phyloP scores from a whole-genome alignment of 306 rosid species.

The Lagenaria siceraria region DNA sequence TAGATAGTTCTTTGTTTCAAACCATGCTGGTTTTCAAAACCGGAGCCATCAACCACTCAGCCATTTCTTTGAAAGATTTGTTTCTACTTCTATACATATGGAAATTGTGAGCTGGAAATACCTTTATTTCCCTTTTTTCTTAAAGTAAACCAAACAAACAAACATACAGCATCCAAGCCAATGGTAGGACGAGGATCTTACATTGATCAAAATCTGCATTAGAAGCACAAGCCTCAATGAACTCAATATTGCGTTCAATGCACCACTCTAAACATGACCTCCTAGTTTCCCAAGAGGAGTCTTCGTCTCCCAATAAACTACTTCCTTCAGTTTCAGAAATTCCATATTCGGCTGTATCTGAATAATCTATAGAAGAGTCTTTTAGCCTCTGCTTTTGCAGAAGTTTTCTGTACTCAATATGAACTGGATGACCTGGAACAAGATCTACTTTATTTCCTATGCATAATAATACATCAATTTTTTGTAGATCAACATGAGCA shows the following conservation, averaged over 20 bases:
- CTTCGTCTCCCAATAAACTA: slow-evolving; percentile 54
- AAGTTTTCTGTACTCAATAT: slow-evolving; percentile 58
- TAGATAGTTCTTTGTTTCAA: not conserved
- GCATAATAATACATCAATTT: slow-evolving; percentile 64
- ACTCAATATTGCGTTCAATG: slow-evolving; percentile 61
- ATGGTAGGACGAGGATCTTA: slow-evolving; percentile 20
- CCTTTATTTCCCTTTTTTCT: not conserved
- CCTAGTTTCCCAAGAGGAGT: slow-evolving; percentile 37
- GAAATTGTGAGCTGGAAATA: not conserved
- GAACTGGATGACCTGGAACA: slow-evolving; percentile 66
- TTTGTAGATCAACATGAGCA: slow-evolving; percentile 44
- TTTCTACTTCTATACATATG: no score
- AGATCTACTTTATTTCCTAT: slow-evolving; percentile 87
- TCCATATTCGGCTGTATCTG: slow-evolving; percentile 44
- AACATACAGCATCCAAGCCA: slow-evolving; percentile 1
- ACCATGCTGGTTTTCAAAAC: no score
- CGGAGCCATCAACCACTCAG: no score
- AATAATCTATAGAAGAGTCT: slow-evolving; percentile 25
- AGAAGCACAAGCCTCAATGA: slow-evolving; percentile 75
- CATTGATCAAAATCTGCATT: slow-evolving; percentile 73
- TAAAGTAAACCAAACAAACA: not conserved
- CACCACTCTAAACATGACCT: slow-evolving; percentile 72
- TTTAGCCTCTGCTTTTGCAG: slow-evolving; percentile 38
- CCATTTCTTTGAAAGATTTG: no score
- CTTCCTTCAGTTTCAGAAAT: slow-evolving; percentile 76